Conservation (phyloP, 345 rosid species). For the Hibiscus trionum region DNA sequence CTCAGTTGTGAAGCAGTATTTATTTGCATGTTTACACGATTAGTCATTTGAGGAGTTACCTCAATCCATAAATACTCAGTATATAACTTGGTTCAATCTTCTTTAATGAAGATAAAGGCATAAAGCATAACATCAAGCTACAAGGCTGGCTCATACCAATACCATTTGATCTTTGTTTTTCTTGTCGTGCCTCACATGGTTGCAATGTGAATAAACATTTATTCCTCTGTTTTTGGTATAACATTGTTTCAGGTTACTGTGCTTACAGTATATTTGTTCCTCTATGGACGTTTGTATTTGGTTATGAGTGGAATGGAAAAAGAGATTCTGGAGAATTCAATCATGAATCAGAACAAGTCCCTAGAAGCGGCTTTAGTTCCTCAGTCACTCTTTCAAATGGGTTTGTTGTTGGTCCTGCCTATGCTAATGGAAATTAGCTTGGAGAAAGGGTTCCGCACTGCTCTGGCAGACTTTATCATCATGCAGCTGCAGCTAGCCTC, state of each 20-base stretch:
- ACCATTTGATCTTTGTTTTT: conserved; percentile 10
- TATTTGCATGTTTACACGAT: neutral
- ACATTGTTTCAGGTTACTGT: conserved; percentile 65
- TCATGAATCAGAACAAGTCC: conserved; percentile 21
- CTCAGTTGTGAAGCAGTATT: neutral
- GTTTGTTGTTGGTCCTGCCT: conserved; percentile 30
- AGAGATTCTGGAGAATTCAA: neutral
- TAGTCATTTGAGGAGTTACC: neutral
- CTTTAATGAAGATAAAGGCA: neutral
- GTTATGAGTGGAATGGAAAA: conserved; percentile 15
- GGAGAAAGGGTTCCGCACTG: conserved; percentile 38
- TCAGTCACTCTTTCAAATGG: conserved; percentile 33
- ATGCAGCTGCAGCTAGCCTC: conserved; percentile 42
- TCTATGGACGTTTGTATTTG: conserved; percentile 78
- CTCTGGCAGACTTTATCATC: conserved; percentile 32
- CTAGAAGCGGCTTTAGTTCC: conserved; percentile 36
- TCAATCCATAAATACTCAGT: neutral
- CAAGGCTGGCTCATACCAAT: conserved; percentile 5
- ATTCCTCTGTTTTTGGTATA: conserved; percentile 10
- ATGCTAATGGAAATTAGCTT: conserved; percentile 46
- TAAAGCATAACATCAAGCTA: neutral
- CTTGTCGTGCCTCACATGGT: neutral
- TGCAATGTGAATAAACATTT: neutral
- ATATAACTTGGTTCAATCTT: neutral
- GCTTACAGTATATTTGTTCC: conserved; percentile 73